Percentiles rank a stretch among this genome's conserved stretches.
These are phyloP conservation scores for Pleurotus eryngii DNA, from an alignment of 768 basidiomycete genomes.

Conservation along the genomic window DNA sequence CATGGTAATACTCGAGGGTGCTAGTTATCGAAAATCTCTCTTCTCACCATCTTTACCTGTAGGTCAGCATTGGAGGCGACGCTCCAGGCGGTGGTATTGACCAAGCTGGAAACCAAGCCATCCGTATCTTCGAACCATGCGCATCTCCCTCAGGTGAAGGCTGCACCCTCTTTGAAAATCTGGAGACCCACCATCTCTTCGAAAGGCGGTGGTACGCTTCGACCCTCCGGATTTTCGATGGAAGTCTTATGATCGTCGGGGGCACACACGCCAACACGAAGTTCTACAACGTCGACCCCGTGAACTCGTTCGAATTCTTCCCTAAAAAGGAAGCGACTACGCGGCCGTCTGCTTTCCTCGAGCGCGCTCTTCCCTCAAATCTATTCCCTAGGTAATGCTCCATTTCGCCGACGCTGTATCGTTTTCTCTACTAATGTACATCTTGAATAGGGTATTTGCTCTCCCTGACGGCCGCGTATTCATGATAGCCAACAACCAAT, in stretches of 20 bases:
- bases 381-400: conserved; percentile 17
- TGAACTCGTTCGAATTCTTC: conserved; percentile 19
- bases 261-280: conserved; percentile 30
- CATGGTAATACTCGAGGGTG: conserved; percentile 16
- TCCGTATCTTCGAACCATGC: conserved; percentile 23
- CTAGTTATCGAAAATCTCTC: too few species aligned
- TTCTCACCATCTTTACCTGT: background rate
- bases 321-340: conserved; percentile 16
- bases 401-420: background rate
- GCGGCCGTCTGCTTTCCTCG: conserved; percentile 15
- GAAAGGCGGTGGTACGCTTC: conserved; percentile 21
- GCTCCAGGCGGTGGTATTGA: background rate
- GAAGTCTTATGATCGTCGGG: conserved; percentile 23
- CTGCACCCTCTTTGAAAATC: conserved; percentile 22
- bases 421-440: background rate
- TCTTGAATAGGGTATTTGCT: background rate
- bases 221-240: conserved; percentile 17
- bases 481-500: conserved; percentile 13
- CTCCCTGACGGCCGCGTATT: conserved; percentile 25
- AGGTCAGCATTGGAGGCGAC: conserved; percentile 20
- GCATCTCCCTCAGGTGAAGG: conserved; percentile 14
- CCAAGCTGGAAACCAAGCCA: conserved; percentile 11
- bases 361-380: conserved; percentile 15
- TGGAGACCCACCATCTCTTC: conserved; percentile 15
- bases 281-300: conserved; percentile 14